Percentiles rank a stretch among this genome's conserved stretches.
phyloP scores from a whole-genome alignment of 805 yeast species.

The Candida koratica region DNA sequence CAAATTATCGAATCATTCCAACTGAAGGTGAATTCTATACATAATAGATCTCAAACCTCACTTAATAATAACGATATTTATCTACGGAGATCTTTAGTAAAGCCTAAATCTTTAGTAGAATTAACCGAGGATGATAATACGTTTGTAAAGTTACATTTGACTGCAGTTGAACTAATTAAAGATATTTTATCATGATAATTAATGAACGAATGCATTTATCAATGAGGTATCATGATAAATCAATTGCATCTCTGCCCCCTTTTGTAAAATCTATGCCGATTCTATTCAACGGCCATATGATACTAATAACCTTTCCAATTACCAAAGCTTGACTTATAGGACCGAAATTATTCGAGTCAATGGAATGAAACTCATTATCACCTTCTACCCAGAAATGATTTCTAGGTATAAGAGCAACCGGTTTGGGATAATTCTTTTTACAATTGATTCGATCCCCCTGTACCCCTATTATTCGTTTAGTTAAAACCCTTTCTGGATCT shows the following conservation, averaged over 20 bases:
- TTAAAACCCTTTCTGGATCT: slow-evolving; percentile 71
- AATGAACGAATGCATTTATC: too few species aligned
- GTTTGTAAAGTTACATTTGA: slow-evolving; percentile 57
- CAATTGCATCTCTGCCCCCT: slow-evolving; percentile 27
- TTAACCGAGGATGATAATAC: slow-evolving; percentile 51
- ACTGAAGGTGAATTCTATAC: slow-evolving; percentile 15
- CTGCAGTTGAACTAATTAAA: slow-evolving; percentile 54
- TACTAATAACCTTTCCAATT: slow-evolving; percentile 64
- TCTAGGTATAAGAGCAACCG: slow-evolving; percentile 59
- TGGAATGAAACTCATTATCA: slow-evolving; percentile 71
- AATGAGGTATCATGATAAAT: too few species aligned
- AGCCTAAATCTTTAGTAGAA: slow-evolving; percentile 53
- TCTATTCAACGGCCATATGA: slow-evolving; percentile 62
- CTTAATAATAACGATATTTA: slow-evolving; percentile 45
- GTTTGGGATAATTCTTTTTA: slow-evolving; percentile 63
- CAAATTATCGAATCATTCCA: slow-evolving; percentile 31
- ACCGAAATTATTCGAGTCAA: slow-evolving; percentile 86
- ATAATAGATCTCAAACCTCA: slow-evolving; percentile 9
- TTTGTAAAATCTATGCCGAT: slow-evolving; percentile 23
- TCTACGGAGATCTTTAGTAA: slow-evolving; percentile 52
- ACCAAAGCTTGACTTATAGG: slow-evolving; percentile 81
- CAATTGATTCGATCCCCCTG: slow-evolving; percentile 69
- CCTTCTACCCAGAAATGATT: slow-evolving; percentile 95
- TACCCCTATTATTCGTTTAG: slow-evolving; percentile 74
- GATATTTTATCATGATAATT: slow-evolving; percentile 7